A percentile compares a stretch with the other conserved stretches of the same genome.
Conservation (phyloP, 2,329 filamentous ascomycete species). For the Colletotrichum nymphaeae region DNA sequence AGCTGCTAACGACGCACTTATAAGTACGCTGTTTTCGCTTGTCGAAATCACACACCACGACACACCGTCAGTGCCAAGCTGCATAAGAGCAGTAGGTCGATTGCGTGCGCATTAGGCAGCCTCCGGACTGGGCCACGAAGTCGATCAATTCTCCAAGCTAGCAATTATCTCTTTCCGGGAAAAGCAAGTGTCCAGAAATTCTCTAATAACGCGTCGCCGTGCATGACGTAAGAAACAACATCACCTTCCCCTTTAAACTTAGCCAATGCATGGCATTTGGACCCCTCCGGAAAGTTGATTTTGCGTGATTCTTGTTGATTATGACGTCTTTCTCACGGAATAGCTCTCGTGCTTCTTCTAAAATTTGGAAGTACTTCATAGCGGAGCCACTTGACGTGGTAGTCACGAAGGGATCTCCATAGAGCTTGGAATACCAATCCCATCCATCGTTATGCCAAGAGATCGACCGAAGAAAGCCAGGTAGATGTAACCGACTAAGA, state of each 20-base stretch:
- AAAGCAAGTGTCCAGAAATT: background rate
- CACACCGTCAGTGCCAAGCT: slow-evolving; percentile 12
- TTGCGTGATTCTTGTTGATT: slow-evolving; percentile 9
- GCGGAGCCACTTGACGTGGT: too few relatives aligned
- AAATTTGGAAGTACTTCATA: too few relatives aligned
- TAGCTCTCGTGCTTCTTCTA: background rate
- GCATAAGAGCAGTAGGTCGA: background rate
- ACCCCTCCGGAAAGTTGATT: background rate
- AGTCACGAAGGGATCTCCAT: too few relatives aligned
- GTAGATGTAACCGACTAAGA: too few relatives aligned
- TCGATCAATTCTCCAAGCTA: background rate
- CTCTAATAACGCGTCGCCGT: background rate
- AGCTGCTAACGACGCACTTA: background rate
- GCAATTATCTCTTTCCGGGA: background rate
- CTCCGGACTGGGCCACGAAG: background rate
- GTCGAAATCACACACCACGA: background rate
- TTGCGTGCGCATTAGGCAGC: slow-evolving; percentile 12
- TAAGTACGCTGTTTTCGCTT: background rate
- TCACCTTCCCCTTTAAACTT: slow-evolving; percentile 28
- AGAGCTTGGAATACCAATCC: too few relatives aligned
- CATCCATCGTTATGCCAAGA: too few relatives aligned
- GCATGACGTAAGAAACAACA: slow-evolving; percentile 12
- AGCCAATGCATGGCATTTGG: slow-evolving; percentile 26
- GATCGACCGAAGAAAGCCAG: too few relatives aligned
- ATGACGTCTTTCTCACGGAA: background rate